Conservation (phyloP, 306 rosid species). For the Cucurbita argyrosperma region DNA sequence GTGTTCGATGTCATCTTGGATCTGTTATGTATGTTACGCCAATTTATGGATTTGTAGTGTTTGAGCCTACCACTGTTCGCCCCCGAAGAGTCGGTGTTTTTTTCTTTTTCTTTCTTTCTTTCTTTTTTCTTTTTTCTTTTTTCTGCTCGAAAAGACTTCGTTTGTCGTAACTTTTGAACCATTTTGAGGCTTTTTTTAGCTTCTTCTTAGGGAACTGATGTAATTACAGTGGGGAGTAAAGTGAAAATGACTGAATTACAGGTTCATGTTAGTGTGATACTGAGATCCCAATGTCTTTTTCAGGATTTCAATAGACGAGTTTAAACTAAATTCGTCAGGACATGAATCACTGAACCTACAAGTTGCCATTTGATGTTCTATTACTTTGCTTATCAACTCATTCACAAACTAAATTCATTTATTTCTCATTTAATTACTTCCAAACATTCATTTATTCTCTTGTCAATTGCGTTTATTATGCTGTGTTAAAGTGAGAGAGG, state of each 20-base stretch:
- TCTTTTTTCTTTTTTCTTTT: no score
- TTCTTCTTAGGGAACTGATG: conserved; percentile 2
- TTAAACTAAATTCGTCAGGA: background rate
- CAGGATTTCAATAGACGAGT: background rate
- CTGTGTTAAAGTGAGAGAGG: no score
- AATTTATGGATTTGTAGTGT: background rate
- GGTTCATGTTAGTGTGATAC: background rate
- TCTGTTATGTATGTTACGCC: background rate
- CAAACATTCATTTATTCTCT: no score
- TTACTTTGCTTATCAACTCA: no score
- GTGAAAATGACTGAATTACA: background rate
- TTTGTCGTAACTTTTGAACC: background rate
- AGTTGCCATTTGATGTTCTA: background rate
- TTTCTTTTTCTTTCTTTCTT: background rate
- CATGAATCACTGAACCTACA: background rate
- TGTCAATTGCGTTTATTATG: no score
- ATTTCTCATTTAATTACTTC: no score
- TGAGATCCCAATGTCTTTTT: conserved; percentile 4
- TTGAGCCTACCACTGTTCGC: background rate
- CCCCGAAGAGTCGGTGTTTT: background rate
- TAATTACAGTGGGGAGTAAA: background rate
- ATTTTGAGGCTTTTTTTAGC: background rate
- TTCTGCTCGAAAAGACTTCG: background rate
- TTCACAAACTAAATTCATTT: no score
- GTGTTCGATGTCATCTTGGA: background rate